phyloP scores from a whole-genome alignment of 257 asterid genomes.

The Nyctanthes arbortristis region DNA sequence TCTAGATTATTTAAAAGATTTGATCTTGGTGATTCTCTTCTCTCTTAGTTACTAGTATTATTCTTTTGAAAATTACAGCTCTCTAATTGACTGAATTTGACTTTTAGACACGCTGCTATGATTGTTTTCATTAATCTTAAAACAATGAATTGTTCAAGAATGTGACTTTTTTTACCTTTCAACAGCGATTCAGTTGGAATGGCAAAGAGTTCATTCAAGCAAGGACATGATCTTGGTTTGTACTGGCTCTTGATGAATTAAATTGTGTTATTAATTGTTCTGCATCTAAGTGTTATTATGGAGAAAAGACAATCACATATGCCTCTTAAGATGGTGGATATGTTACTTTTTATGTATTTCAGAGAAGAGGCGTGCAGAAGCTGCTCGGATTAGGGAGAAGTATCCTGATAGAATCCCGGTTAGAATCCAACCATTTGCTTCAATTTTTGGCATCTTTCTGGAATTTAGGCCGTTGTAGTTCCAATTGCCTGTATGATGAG shows the following conservation, averaged over 20 bases:
- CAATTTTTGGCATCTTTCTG: too few relatives aligned
- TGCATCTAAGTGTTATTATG: constrained; percentile 4
- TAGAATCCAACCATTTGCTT: constrained; percentile 23
- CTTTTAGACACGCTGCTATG: too few relatives aligned
- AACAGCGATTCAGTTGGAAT: constrained; percentile 27
- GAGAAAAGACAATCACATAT: neutral
- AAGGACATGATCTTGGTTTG: constrained; percentile 52
- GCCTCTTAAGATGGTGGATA: too few relatives aligned
- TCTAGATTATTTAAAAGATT: too few relatives aligned
- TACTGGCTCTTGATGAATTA: neutral
- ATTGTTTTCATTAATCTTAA: neutral
- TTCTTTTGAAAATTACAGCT: too few relatives aligned
- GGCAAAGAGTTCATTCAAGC: constrained; percentile 56
- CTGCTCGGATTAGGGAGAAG: constrained; percentile 55
- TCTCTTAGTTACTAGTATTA: too few relatives aligned
- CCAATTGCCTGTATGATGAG: too few relatives aligned
- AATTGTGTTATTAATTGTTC: neutral
- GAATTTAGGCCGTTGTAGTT: too few relatives aligned
- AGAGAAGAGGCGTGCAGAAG: constrained; percentile 56
- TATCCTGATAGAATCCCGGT: constrained; percentile 56
- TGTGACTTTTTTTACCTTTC: neutral
- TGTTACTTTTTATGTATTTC: constrained; percentile 12
- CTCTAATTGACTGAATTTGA: too few relatives aligned
- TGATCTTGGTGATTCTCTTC: too few relatives aligned
- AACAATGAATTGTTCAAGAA: neutral